Base-by-base conservation (phyloP, 805 yeast species). In the Kodamaea fukazawae region DNA sequence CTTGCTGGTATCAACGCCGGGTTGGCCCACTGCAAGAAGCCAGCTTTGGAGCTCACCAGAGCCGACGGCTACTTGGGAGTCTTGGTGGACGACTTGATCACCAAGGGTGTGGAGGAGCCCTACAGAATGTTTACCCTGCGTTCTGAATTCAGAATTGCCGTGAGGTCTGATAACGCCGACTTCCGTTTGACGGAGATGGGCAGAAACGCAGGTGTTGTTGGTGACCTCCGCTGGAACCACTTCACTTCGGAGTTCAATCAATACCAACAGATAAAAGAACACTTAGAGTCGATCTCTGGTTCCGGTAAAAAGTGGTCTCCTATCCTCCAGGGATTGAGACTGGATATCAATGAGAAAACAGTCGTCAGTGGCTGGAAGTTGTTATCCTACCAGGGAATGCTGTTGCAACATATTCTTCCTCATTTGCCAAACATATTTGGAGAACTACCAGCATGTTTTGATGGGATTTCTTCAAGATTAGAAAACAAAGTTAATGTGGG, bases 111-210 rank as follows among this genome's bases (percentile, higher is more conserved):
- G 2, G 86, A 82, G 44, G 99, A 93, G 60, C 99, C 99, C 1
- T 93, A 93, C 58, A 70, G 99, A 47, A 93, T 93, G 99, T 93
- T 93, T 57, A 93, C 99, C 0, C 88, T 97, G 4, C 75, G 99
- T 36, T 86, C 96, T 0, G 99, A 93, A 58, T 93, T 88, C 58
- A 72, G 99, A 56, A 79, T 93, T 28, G 82, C 89, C 25, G 87
- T 89, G 4, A 71, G 99, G 43, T 82, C 96, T 0, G 99, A 93
- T 59, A 93, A 93, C 66, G 98, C 99, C 0, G 97, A 95, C 55
- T 61, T 76, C 41, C 67, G 99, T 45, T 65, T 93, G 41, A 90
- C 98, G 0, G 78, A 71, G 38, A 58, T 65, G 41, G 99, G 95
- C 1, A 61, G 73, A 35, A 52, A 67, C 2, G 57, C 73, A 0